Conservation (phyloP, 169 alveolate genomes). For the Perkinsus marinus region DNA sequence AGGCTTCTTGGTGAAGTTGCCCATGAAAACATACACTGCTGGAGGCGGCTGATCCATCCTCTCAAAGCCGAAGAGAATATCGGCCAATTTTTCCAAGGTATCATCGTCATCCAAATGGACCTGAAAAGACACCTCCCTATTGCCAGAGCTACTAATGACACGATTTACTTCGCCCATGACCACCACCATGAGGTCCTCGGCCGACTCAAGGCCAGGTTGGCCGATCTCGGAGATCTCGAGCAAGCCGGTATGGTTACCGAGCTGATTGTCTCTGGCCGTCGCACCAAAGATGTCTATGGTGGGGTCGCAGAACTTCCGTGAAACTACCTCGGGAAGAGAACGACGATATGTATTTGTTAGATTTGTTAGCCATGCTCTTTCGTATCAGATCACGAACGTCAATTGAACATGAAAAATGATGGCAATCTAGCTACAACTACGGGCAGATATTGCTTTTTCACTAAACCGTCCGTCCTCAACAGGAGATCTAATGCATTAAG, state of each 20-base stretch:
- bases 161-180: not conserved
- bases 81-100: not conserved
- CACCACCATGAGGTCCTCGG: not conserved
- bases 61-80: not conserved
- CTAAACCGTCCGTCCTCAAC: no score
- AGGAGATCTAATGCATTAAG: no score
- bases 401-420: no score
- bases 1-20: not conserved
- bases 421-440: no score
- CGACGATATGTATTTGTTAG: no score
- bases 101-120: not conserved
- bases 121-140: not conserved
- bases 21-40: not conserved
- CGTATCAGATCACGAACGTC: no score
- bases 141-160: not conserved
- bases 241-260: not conserved
- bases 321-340: not conserved
- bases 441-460: no score
- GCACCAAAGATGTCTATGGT: not conserved
- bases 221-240: not conserved
- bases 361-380: no score
- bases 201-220: not conserved
- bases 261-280: not conserved
- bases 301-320: not conserved
- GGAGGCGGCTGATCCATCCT: not conserved